phyloP scores from a whole-genome alignment of 1,139 yeast genomes.

The Magnusiomyces tetraspermus region DNA sequence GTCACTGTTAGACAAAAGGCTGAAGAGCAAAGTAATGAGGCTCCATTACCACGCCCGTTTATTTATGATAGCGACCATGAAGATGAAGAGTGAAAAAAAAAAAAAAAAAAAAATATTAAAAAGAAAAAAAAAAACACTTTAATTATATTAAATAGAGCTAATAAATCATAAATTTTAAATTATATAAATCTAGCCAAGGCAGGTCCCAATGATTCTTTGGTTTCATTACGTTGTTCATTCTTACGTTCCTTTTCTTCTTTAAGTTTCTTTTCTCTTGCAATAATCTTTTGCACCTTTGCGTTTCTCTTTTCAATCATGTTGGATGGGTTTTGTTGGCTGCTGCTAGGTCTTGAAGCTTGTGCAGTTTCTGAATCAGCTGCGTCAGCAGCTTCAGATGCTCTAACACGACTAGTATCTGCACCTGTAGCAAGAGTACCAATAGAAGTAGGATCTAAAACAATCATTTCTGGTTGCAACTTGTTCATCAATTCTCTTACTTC shows the following conservation, averaged over 20 bases:
- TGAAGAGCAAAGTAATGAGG: conserved; percentile 46
- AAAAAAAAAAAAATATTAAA: neutral
- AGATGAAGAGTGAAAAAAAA: conserved; percentile 4
- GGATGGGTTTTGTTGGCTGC: neutral
- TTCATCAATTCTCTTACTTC: conserved; percentile 82
- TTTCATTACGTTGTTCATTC: conserved; percentile 14
- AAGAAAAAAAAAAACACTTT: neutral
- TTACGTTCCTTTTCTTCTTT: neutral
- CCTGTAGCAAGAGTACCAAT: conserved; percentile 79
- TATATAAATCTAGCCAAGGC: conserved; percentile 28
- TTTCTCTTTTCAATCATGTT: neutral
- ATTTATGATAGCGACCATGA: conserved; percentile 41
- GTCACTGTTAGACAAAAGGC: conserved; percentile 70
- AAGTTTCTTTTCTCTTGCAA: neutral
- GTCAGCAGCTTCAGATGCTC: conserved; percentile 36
- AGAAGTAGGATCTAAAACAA: conserved; percentile 76
- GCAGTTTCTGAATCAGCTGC: neutral
- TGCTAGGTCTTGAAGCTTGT: no score
- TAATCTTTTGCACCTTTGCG: neutral
- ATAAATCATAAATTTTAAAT: neutral
- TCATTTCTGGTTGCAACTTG: conserved; percentile 87
- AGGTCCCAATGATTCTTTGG: conserved; percentile 25
- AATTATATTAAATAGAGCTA: no score
- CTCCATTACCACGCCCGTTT: conserved; percentile 88
- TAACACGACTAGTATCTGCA: conserved; percentile 53